phyloP scores from a whole-genome alignment of 2,329 filamentous ascomycete genomes.

The Ceratocystis cacaofunesta region DNA sequence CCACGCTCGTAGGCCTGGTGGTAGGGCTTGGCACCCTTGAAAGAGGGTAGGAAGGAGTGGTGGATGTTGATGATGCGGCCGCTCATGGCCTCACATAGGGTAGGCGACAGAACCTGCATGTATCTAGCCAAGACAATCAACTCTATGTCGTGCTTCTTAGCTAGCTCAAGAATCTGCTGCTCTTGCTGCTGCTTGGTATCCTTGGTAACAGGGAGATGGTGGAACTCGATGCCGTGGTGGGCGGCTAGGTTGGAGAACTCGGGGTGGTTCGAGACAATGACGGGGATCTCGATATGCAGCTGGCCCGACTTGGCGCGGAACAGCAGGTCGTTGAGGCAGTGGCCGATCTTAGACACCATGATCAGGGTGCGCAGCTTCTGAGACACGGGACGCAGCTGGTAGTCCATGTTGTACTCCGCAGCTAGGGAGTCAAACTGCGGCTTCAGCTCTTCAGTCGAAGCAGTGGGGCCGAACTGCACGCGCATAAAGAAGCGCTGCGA shows the following conservation, averaged over 20 bases:
- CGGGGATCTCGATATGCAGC: constrained; percentile 57
- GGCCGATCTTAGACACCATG: constrained; percentile 48
- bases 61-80: constrained; percentile 86
- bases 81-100: constrained; percentile 56
- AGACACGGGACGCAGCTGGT: constrained; percentile 51
- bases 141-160: constrained; percentile 54
- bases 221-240: constrained; percentile 64
- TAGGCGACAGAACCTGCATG: constrained; percentile 49
- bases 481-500: constrained; percentile 77
- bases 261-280: constrained; percentile 71
- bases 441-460: constrained; percentile 36
- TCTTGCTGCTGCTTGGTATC: constrained; percentile 68
- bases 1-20: constrained; percentile 76
- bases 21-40: constrained; percentile 81
- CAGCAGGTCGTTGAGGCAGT: constrained; percentile 52
- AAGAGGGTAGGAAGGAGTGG: constrained; percentile 71
- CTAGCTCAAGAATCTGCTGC: constrained; percentile 52
- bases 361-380: constrained; percentile 64
- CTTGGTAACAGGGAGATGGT: constrained; percentile 64
- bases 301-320: constrained; percentile 65
- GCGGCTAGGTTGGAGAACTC: constrained; percentile 55
- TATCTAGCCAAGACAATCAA: constrained; percentile 70
- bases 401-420: constrained; percentile 50
- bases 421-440: constrained; percentile 47
- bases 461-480: constrained; percentile 57